Percentiles rank a stretch among this genome's conserved stretches.
phyloP scores from a whole-genome alignment of 768 basidiomycete species.

The Pleurotus salmoneostramineus region DNA sequence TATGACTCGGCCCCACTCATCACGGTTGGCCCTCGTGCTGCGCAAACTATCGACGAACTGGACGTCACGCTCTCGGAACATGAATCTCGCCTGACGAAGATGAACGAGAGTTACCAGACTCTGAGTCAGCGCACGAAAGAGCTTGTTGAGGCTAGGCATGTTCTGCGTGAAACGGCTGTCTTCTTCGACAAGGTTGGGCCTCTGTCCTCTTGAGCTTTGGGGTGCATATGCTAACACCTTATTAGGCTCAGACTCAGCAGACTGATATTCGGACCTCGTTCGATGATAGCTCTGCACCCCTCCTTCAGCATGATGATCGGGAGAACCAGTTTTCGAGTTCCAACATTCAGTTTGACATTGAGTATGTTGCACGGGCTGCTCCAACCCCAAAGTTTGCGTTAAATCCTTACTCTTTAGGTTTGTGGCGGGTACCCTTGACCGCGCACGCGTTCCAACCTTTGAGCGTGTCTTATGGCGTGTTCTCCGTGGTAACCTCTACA shows the following conservation, averaged over 20 bases:
- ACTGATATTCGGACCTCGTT: slow-evolving; percentile 83
- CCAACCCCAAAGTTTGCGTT: too few species aligned
- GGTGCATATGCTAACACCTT: slow-evolving; percentile 10
- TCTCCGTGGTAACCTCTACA: slow-evolving; percentile 94
- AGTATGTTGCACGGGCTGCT: slow-evolving; percentile 45
- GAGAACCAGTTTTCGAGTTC: slow-evolving; percentile 55
- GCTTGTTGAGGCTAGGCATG: slow-evolving; percentile 90
- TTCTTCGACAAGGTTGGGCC: slow-evolving; percentile 83
- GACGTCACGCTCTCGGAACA: slow-evolving; percentile 85
- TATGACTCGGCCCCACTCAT: slow-evolving; percentile 84
- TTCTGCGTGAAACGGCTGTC: slow-evolving; percentile 90
- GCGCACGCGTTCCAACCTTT: slow-evolving; percentile 85
- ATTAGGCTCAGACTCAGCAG: slow-evolving; percentile 74
- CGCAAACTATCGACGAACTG: slow-evolving; percentile 91
- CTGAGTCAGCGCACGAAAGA: slow-evolving; percentile 84
- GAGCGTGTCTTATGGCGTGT: slow-evolving; percentile 99
- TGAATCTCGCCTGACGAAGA: slow-evolving; percentile 77
- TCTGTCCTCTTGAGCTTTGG: background rate
- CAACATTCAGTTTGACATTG: slow-evolving; percentile 76
- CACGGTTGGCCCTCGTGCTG: slow-evolving; percentile 87
- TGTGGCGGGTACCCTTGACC: slow-evolving; percentile 94
- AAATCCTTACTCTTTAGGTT: too few species aligned
- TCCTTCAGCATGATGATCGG: slow-evolving; percentile 88
- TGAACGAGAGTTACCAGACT: slow-evolving; percentile 92
- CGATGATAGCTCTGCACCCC: slow-evolving; percentile 86